A percentile compares a stretch with the other conserved stretches of the same genome.
These are phyloP conservation scores for Thoreauomyces humboldtii DNA, from an alignment of 192 early-diverging fungal species.

Conservation along the genomic window DNA sequence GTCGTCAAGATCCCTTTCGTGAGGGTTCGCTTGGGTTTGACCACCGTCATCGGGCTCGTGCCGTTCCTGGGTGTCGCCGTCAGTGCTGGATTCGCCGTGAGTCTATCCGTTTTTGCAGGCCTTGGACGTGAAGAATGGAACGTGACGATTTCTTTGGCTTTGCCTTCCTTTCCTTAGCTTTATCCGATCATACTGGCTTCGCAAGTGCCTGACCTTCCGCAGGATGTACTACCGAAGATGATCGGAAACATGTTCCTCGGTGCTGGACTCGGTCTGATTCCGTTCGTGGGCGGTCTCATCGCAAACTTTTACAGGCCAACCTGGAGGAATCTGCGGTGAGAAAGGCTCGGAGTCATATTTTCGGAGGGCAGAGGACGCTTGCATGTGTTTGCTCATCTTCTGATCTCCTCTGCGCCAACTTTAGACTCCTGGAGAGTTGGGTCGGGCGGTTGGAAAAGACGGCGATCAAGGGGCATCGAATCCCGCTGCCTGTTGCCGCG, in stretches of 20 bases:
- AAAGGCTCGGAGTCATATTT: too few relatives aligned
- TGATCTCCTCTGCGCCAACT: too few relatives aligned
- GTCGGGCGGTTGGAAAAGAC: too few relatives aligned
- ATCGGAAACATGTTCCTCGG: slow-evolving; percentile 14
- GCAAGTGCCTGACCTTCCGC: slow-evolving; percentile 22
- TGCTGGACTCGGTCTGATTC: slow-evolving; percentile 17
- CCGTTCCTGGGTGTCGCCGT: slow-evolving; percentile 20
- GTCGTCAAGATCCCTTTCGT: slow-evolving; percentile 23
- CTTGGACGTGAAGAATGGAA: too few relatives aligned
- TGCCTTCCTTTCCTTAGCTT: background rate
- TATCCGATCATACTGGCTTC: slow-evolving; percentile 26
- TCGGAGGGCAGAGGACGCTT: too few relatives aligned
- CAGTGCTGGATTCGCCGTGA: slow-evolving; percentile 1
- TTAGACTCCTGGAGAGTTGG: too few relatives aligned
- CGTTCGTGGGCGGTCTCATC: slow-evolving; percentile 25
- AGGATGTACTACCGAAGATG: slow-evolving; percentile 17
- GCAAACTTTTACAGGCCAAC: slow-evolving; percentile 18
- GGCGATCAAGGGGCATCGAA: too few relatives aligned
- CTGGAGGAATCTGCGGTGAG: slow-evolving; percentile 28
- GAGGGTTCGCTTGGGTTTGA: slow-evolving; percentile 11
- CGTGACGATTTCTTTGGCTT: background rate
- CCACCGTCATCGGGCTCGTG: slow-evolving; percentile 17
- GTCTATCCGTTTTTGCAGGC: background rate
- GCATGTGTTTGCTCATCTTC: too few relatives aligned
- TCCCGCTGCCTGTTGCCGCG: too few relatives aligned